Conservation (phyloP, 371 early-diverging fungal species). For the Mortierella sp. region DNA sequence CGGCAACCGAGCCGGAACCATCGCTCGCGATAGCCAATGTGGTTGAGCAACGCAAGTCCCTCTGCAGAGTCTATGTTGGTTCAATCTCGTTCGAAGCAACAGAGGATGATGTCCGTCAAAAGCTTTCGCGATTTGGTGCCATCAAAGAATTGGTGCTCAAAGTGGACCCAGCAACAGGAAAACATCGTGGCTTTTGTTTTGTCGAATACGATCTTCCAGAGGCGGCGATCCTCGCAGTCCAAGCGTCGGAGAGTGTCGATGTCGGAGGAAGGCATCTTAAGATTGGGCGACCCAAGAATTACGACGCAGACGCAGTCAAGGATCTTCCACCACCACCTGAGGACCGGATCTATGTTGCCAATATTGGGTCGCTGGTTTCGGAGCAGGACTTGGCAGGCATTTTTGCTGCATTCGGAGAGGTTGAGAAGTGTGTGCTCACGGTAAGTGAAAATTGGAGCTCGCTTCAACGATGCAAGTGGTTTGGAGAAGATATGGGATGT, state of each 20-base stretch:
- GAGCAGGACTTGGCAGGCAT: slow-evolving; percentile 76
- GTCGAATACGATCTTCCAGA: slow-evolving; percentile 89
- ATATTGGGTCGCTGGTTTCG: slow-evolving; percentile 75
- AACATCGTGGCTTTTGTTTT: slow-evolving; percentile 90
- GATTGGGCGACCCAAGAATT: slow-evolving; percentile 78
- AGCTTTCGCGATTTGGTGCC: slow-evolving; percentile 79
- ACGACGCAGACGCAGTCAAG: slow-evolving; percentile 54
- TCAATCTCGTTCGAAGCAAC: slow-evolving; percentile 83
- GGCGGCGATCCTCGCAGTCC: slow-evolving; percentile 79
- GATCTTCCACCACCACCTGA: slow-evolving; percentile 39
- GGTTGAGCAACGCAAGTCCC: slow-evolving; percentile 53
- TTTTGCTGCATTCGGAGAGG: slow-evolving; percentile 81
- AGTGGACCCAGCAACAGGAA: slow-evolving; percentile 74
- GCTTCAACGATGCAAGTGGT: too few species aligned
- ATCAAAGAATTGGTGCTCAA: slow-evolving; percentile 80
- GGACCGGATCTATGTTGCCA: slow-evolving; percentile 60
- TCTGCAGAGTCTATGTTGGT: slow-evolving; percentile 86
- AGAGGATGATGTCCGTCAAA: slow-evolving; percentile 77
- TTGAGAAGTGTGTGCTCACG: slow-evolving; percentile 71
- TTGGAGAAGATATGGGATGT: too few species aligned
- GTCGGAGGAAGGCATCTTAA: slow-evolving; percentile 73
- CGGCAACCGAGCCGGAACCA: slow-evolving; percentile 41
- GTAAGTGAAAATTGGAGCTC: too few species aligned
- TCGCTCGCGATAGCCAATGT: slow-evolving; percentile 44
- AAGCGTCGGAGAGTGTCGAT: slow-evolving; percentile 60